Base-by-base conservation (phyloP, 106 monocot species). In the Acorus gramineus region DNA sequence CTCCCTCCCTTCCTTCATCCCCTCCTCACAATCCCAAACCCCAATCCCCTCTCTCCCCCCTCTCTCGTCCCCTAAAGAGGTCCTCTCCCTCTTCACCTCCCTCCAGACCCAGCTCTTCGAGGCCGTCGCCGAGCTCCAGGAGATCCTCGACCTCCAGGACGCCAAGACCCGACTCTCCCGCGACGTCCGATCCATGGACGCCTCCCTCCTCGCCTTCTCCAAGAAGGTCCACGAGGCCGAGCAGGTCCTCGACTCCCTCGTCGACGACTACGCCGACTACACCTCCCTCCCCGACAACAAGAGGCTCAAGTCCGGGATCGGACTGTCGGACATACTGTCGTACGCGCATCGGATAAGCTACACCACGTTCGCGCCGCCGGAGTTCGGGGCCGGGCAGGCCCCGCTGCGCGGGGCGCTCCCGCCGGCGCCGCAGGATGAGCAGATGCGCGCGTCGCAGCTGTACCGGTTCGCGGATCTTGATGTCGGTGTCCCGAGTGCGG, bases 341-440 rank as follows among this genome's bases (percentile, higher is more conserved):
- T 88, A 85, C 60, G 96, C 91, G 2, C 96, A 91, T 59, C 78
- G 85, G n/a, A 85, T 96, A 55, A 96, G 96, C 67, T 96, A 96
- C 75, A 96, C 96, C 49, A 96, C 96, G 14, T 96, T 91, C 57
- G 96, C 96, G 3, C 96, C 96, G 2, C 96, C 96, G 13, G 96
- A 96, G 50, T 91, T 87, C 42, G 91, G 81, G 1, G 82, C 96
- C 2, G 85, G 91, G n/a, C 77, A 80, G 4, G 80, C 81, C 12
- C 90, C 90, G 3, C 85, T 91, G 4, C 84, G 87, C 0, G 96
- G 91, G 1, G 91, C 96, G 4, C 82, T 96, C 7, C 96, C 96
- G 0, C 96, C 96, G 2, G 87, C 96, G 0, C 96, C 96, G 11
- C 90, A 91, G 82, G 96, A 96, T 3, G 87, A 91, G 66, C 87